Conservation (phyloP, 2,329 filamentous ascomycete species). For the Talaromyces sp. region DNA sequence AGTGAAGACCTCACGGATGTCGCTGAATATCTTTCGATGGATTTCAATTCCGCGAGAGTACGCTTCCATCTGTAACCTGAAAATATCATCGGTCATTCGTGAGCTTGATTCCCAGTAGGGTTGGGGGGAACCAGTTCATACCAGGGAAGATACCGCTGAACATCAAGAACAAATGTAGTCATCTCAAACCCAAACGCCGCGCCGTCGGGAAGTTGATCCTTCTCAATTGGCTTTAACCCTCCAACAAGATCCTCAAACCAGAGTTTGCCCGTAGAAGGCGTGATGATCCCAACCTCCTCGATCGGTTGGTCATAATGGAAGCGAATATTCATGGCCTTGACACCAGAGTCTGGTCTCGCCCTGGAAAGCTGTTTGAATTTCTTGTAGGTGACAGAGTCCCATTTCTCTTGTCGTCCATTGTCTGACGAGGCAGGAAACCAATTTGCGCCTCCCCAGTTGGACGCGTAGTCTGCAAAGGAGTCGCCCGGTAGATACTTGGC, state of each 20-base stretch:
- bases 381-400: conserved; percentile 9
- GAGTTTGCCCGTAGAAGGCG: conserved; percentile 4
- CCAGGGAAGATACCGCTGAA: conserved; percentile 11
- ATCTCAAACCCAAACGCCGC: conserved; percentile 10
- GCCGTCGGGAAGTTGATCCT: conserved; percentile 6
- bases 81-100: background rate
- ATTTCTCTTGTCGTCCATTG: conserved; percentile 9
- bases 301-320: conserved; percentile 7
- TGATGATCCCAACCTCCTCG: conserved; percentile 7
- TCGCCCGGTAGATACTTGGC: conserved; percentile 9
- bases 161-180: conserved; percentile 10
- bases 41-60: conserved; percentile 8
- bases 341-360: conserved; percentile 5
- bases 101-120: background rate
- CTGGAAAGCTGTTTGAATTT: conserved; percentile 8
- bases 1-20: conserved; percentile 9
- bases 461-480: conserved; percentile 9
- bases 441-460: conserved; percentile 10
- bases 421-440: conserved; percentile 9
- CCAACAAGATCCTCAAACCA: conserved; percentile 11
- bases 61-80: conserved; percentile 10
- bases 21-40: conserved; percentile 8
- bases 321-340: conserved; percentile 9
- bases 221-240: conserved; percentile 8
- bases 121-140: conserved; percentile 1